phyloP scores from a whole-genome alignment of 2,329 filamentous ascomycete species.

The Paraphaeosphaeria sporulosa region DNA sequence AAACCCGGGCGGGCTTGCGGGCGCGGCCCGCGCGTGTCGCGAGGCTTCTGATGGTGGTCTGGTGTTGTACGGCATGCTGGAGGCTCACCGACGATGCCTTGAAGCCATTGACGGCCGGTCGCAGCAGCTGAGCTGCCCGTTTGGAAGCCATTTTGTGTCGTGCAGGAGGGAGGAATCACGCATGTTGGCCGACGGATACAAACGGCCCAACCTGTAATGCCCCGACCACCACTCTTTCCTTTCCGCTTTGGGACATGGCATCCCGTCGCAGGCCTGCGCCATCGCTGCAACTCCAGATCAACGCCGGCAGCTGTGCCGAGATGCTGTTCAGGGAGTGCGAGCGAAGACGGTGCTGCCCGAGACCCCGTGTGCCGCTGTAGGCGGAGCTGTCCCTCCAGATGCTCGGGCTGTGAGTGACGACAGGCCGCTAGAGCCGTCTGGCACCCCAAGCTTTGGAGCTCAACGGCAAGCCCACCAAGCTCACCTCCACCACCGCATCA shows the following conservation, averaged over 20 bases:
- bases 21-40: slow-evolving; percentile 31
- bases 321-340: neutral
- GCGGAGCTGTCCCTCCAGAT: neutral
- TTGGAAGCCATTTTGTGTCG: slow-evolving; percentile 40
- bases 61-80: slow-evolving; percentile 22
- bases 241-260: slow-evolving; percentile 15
- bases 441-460: slow-evolving; percentile 31
- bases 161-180: slow-evolving; percentile 9
- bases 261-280: slow-evolving; percentile 26
- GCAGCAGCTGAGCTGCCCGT: slow-evolving; percentile 32
- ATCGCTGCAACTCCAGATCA: slow-evolving; percentile 23
- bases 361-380: neutral
- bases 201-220: slow-evolving; percentile 15
- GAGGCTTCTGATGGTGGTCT: slow-evolving; percentile 22
- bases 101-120: slow-evolving; percentile 36
- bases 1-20: slow-evolving; percentile 31
- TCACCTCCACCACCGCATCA: slow-evolving; percentile 20
- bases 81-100: slow-evolving; percentile 23
- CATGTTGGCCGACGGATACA: slow-evolving; percentile 18
- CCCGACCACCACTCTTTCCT: slow-evolving; percentile 8
- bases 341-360: neutral
- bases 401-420: slow-evolving; percentile 13
- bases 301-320: neutral
- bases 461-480: slow-evolving; percentile 27
- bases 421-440: slow-evolving; percentile 17